A percentile compares a stretch with the other conserved stretches of the same genome.
phyloP scores from a whole-genome alignment of 2,329 filamentous ascomycete species.

The Diplodia scrobiculata region DNA sequence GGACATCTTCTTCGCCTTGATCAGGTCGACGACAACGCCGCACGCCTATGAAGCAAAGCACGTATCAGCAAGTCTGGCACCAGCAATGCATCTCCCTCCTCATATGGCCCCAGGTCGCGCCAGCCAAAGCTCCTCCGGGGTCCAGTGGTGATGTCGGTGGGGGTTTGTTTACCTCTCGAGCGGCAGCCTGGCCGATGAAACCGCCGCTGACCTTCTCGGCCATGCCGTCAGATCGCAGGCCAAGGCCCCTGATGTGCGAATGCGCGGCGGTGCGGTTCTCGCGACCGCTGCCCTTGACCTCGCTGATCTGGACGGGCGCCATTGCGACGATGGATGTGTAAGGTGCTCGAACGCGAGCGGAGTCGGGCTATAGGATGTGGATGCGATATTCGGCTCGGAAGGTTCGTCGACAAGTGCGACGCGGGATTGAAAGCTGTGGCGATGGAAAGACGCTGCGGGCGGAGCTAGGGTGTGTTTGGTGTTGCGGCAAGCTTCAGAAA shows the following conservation, averaged over 20 bases:
- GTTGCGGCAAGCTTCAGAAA: slow-evolving; percentile 23
- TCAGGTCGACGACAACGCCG: slow-evolving; percentile 92
- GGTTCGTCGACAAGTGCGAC: not conserved
- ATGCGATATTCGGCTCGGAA: not conserved
- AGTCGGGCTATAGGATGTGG: not conserved
- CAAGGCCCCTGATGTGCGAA: slow-evolving; percentile 95
- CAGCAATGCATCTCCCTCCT: not conserved
- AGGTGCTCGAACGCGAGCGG: not conserved
- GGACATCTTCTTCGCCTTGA: slow-evolving; percentile 96
- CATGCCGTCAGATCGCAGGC: slow-evolving; percentile 79
- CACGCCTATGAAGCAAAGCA: slow-evolving; percentile 64
- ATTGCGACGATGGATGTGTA: slow-evolving; percentile 34
- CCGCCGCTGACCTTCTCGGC: slow-evolving; percentile 78
- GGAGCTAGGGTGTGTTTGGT: slow-evolving; percentile 8
- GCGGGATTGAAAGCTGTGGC: not conserved
- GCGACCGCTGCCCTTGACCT: slow-evolving; percentile 93
- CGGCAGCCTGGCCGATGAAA: slow-evolving; percentile 85
- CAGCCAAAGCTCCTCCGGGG: not conserved
- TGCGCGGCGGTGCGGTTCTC: slow-evolving; percentile 96
- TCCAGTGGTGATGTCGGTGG: not conserved
- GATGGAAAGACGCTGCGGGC: not conserved
- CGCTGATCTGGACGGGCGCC: slow-evolving; percentile 59
- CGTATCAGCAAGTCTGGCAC: slow-evolving; percentile 30
- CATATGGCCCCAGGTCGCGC: not conserved
- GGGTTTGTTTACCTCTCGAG: slow-evolving; percentile 71